These are phyloP conservation scores for Panicum virgatum DNA, from an alignment of 202 grass and related monocot species.

Conservation along the genomic window DNA sequence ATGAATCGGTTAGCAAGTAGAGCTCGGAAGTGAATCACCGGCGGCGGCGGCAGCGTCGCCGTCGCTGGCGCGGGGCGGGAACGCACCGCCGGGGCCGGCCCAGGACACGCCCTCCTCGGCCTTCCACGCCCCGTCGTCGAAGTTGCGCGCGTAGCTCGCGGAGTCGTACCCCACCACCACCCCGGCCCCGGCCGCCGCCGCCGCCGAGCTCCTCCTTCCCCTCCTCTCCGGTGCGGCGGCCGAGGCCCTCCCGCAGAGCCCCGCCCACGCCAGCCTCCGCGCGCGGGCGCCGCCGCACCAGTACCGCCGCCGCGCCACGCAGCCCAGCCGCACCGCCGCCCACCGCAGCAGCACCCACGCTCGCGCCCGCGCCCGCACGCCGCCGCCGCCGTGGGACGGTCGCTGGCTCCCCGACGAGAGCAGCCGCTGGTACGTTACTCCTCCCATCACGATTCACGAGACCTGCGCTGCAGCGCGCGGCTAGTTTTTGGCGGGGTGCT, in stretches of 20 bases:
- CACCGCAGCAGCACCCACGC: slow-evolving; percentile 44
- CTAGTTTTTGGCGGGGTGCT: no score
- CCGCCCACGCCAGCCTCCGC: slow-evolving; percentile 38
- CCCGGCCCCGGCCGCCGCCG: neutral
- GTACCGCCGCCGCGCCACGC: slow-evolving; percentile 31
- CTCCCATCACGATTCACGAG: slow-evolving; percentile 39
- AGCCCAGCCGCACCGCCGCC: slow-evolving; percentile 35
- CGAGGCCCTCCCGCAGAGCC: slow-evolving; percentile 26
- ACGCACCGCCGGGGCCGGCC: slow-evolving; percentile 26
- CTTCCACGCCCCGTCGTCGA: slow-evolving; percentile 70
- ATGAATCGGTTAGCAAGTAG: neutral
- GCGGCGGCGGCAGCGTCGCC: neutral
- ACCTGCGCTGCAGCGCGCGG: no score
- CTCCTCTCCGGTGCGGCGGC: slow-evolving; percentile 13
- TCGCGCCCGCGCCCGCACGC: neutral
- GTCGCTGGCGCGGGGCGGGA: neutral
- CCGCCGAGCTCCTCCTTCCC: slow-evolving; percentile 17
- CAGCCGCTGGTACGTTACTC: slow-evolving; percentile 38
- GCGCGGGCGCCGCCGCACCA: neutral
- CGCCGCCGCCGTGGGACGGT: neutral
- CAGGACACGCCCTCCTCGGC: slow-evolving; percentile 53
- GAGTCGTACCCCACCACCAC: slow-evolving; percentile 32
- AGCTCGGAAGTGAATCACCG: neutral
- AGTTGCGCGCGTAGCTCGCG: slow-evolving; percentile 58
- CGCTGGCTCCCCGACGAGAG: neutral